Base-by-base conservation (phyloP, 2,329 filamentous ascomycete species). In the Proliferodiscus dingleyae region DNA sequence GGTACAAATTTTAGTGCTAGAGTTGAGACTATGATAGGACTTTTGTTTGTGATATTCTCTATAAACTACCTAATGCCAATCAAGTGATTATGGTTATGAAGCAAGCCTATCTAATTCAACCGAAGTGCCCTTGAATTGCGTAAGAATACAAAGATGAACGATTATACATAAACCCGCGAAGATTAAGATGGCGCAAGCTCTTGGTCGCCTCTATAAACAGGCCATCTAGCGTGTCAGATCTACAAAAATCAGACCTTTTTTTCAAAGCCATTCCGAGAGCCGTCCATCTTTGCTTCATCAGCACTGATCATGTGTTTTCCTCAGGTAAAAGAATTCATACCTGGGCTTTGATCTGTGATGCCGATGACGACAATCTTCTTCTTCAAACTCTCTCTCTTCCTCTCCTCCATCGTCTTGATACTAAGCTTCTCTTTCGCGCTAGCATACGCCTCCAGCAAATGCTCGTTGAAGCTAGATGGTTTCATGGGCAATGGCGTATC, bases 311-410 rank as follows among this genome's bases (percentile, higher is more conserved):
- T 30, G 32, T 11, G 42, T 11, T 38, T 24, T 45, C n/a, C n/a
- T 15, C 24, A 11, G 24, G 33, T n/a, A 5, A 13, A 22, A 18
- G 19, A 13, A 46, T 24, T 43, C 52, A 11, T 44, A 60, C 54
- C 52, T 38, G 58, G 58, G 38, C 28, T 43, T 33, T 58, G 56
- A 49, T 60, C 56, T 13, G 47, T 49, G 18, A 56, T 36, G 4
- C 56, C 56, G 16, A 60, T 46, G 21, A 59, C 44, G 4, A 52
- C 44, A 45, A 60, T 59, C 19, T 51, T 52, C 45, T 54, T 53
- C 51, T 53, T 59, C 47, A 60, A 43, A 28, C 51, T 51, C 26
- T 54, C 46, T 30, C 54, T 55, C 36, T 51, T 51, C 45, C 41
- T 53, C 42, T 59, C 56, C 11, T 47, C 45, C 19, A 29, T 34